Evolutionary conservation across 805 yeast species (phyloP), one percentile per base, ranked within the genome.

Genomic region (Saccharomycopsis babjevae): DNA sequence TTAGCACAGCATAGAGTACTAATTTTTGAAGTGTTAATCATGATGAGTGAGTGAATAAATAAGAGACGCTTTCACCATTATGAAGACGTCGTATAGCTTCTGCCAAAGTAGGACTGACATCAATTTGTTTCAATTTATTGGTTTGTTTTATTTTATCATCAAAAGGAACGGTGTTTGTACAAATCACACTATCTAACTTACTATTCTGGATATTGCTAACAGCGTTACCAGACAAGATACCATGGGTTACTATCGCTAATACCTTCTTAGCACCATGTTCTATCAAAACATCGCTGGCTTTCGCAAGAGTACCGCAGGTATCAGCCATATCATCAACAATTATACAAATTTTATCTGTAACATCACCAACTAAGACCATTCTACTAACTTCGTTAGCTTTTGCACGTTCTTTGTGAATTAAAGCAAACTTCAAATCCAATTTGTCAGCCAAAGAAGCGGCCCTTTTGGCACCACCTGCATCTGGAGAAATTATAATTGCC

Each of bases 301-400:
- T 88, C 59, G 86, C 88, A 65, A 88, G 75, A 20, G 96, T 88
- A 64, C 94, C 96, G 75, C 96, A 88, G 22, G 96, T 88, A 71
- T 88, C 96, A 55, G 94, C 94, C 91, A 88, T 88, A 72, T 88
- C 96, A 74, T 88, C 96, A 54, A 88, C 89, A 67, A 88, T 82
- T 60, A 88, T 77, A 75, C 94, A 88, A 57, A 83, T 78, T 72
- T 88, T 88, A 63, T 82, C 85, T 2, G 84, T 75, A 42, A 88
- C 96, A 74, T 88, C 94, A 69, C 96, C 96, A 57, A 88, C 96
- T 58, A 88, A 77, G 25, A 87, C 92, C 96, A 88, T 88, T 70
- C 87, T 79, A 50, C 89, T 83, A 43, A 88, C 92, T 70, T 88
- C 94, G 70, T 88, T 88, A 34, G 94, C 94, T 65, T 85, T 79